Evolutionary conservation across 371 early-diverging fungal species (phyloP), one percentile per base, ranked within the genome.

Genomic region (Sporodiniella umbellata): DNA sequence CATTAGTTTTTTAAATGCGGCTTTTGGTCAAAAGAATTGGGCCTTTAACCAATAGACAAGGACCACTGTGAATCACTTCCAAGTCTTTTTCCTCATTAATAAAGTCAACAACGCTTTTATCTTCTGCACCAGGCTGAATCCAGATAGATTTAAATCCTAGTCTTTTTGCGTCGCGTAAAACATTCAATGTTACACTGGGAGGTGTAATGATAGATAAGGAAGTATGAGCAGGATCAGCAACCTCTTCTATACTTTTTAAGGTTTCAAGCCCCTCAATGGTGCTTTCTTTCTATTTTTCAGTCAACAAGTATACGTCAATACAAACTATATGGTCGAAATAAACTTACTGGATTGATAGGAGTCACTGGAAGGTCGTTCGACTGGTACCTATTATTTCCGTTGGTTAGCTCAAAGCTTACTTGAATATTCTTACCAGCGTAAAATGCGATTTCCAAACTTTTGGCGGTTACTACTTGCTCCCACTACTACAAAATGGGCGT

Each of bases 51-150:
- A 91, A 70, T 39, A 93, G 77, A 53, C 91, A 92, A 3, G 89
- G 84, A 1, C 91, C 91, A 31, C 86, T 85, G 7, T 73, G 70
- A 42, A 91, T 76, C 21, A 85, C 67, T 19, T 77, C 66, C 45
- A 90, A 33, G 4, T 79, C 79, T 8, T 62, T 59, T 28, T 30
- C 7, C 15, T 56, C 33, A 4, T 25, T 30, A 3, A 83, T 85
- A 53, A 75, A 75, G 12, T 68, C 71, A 18, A 77, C 24, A 14
- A 79, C 80, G 40, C 65, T 65, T 35, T 63, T 51, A 22, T 80
- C 79, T 40, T 90, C 89, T 39, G 82, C 83, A 33, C 89, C 92
- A 0, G 94, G 94, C 66, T 93, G 94, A 18, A 91, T 64, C 94
- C 94, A 93, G 26, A 90, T 51, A 23, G 78, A 58, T 28, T 54